phyloP scores from a whole-genome alignment of 306 rosid species.

The Adenanthera pavonina region DNA sequence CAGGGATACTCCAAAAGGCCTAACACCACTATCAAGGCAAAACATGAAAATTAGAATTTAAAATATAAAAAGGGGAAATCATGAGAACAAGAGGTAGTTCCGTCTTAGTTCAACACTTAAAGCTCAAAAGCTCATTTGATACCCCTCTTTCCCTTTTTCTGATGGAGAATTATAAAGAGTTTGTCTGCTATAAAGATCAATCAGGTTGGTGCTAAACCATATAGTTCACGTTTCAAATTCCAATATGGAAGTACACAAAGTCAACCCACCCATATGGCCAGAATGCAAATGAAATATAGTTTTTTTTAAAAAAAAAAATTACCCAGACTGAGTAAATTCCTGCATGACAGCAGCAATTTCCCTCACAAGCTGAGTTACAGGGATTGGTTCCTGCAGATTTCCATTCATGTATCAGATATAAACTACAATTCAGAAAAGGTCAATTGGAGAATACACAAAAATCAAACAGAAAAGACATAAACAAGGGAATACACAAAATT shows the following conservation, averaged over 20 bases:
- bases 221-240: neutral
- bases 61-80: conserved; percentile 5
- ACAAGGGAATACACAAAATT: neutral
- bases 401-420: neutral
- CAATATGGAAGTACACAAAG: neutral
- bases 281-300: neutral
- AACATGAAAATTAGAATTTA: conserved; percentile 36
- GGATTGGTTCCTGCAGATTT: conserved; percentile 80
- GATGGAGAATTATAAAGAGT: neutral
- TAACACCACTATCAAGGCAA: conserved; percentile 74
- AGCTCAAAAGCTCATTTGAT: neutral
- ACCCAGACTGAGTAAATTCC: conserved; percentile 95
- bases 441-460: neutral
- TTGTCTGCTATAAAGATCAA: neutral
- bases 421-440: neutral
- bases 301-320: neutral
- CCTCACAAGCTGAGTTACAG: conserved; percentile 93
- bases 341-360: conserved; percentile 97
- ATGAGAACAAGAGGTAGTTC: neutral
- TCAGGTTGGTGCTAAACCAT: neutral
- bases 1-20: conserved; percentile 95
- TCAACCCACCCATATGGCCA: neutral
- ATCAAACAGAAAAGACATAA: neutral
- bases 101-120: too few relatives aligned
- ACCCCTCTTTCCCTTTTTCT: neutral